A percentile compares a stretch with the other conserved stretches of the same genome.
Conservation (phyloP, 805 yeast species). For the Tetrapisispora namnaoensis region DNA sequence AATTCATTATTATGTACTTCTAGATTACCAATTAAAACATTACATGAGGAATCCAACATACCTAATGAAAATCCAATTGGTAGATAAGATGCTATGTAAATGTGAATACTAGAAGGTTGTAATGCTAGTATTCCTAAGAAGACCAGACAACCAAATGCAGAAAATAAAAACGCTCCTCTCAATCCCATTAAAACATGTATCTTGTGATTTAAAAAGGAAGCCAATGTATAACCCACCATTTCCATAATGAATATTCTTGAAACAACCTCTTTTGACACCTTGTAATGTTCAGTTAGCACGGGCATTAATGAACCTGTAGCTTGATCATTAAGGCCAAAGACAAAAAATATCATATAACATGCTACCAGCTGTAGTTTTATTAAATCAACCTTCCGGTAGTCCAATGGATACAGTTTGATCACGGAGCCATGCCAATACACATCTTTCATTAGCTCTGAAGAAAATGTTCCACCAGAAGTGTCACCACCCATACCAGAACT, state of each 20-base stretch:
- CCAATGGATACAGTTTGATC: constrained; percentile 20
- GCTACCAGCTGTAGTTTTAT: constrained; percentile 24
- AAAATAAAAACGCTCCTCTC: constrained; percentile 22
- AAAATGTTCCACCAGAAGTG: neutral
- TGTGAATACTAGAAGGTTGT: constrained; percentile 18
- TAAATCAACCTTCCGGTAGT: constrained; percentile 18
- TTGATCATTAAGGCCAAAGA: constrained; percentile 29
- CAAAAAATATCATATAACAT: constrained; percentile 22
- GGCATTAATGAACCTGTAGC: constrained; percentile 29
- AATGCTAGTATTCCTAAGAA: constrained; percentile 14
- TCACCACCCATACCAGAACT: neutral
- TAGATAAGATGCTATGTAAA: constrained; percentile 19
- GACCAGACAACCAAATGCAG: constrained; percentile 13
- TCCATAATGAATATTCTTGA: constrained; percentile 26
- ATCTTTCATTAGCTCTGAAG: constrained; percentile 5
- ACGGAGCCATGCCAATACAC: constrained; percentile 21
- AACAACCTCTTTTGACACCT: constrained; percentile 18
- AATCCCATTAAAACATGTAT: constrained; percentile 21
- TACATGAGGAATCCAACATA: constrained; percentile 26
- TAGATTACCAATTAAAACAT: constrained; percentile 26
- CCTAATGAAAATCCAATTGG: constrained; percentile 31
- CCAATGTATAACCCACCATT: constrained; percentile 23
- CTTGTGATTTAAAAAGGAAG: constrained; percentile 24
- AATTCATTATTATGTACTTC: constrained; percentile 42
- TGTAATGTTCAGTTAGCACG: constrained; percentile 19